Percentiles rank a stretch among this genome's conserved stretches.
phyloP scores from a whole-genome alignment of 2,329 filamentous ascomycete genomes.

The Beauveria sp. region DNA sequence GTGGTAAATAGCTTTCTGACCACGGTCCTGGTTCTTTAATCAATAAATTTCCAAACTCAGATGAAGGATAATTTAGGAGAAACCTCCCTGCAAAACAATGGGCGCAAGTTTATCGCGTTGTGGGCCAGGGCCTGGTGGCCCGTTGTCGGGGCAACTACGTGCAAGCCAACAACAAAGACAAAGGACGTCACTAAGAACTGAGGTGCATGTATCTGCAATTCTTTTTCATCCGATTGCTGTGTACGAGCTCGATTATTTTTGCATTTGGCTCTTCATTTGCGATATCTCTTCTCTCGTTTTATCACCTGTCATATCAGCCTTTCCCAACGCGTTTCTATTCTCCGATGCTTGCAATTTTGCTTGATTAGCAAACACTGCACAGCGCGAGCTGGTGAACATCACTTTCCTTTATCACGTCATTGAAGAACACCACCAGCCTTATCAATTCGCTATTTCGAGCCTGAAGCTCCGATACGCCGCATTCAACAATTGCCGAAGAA shows the following conservation, averaged over 20 bases:
- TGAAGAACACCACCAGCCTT: neutral
- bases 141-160: constrained; percentile 1
- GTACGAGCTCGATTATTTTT: neutral
- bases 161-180: constrained; percentile 9
- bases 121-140: neutral
- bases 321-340: neutral
- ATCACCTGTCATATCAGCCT: neutral
- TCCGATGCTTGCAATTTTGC: neutral
- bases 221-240: neutral
- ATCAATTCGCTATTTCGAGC: neutral
- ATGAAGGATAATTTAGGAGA: too few relatives aligned
- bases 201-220: neutral
- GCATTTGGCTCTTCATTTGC: neutral
- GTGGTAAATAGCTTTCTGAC: too few relatives aligned
- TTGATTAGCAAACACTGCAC: constrained; percentile 6
- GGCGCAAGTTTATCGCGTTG: neutral
- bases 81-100: neutral
- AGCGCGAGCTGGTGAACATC: neutral
- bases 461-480: neutral
- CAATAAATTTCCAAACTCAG: too few relatives aligned
- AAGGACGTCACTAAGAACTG: constrained; percentile 8
- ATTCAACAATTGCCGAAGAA: neutral
- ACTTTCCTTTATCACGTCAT: neutral
- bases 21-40: too few relatives aligned
- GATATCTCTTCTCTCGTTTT: neutral